Percentiles rank a stretch among this genome's conserved stretches.
Conservation (phyloP, 2,329 filamentous ascomycete species). For the Endocalyx cinctus region DNA sequence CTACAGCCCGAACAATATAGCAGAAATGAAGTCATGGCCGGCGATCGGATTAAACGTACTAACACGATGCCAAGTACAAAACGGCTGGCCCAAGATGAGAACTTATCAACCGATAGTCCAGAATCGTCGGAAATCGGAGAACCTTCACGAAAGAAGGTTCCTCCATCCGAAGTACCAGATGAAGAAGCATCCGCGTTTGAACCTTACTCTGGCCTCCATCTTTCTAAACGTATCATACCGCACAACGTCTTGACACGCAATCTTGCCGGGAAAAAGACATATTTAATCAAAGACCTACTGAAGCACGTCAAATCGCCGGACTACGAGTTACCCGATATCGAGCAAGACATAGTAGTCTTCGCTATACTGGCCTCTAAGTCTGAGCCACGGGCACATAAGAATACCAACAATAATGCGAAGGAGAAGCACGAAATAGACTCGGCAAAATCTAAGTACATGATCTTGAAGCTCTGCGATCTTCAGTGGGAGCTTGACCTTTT, state of each 20-base stretch:
- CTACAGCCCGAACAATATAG: constrained; percentile 50
- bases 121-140: constrained; percentile 14
- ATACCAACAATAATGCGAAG: constrained; percentile 36
- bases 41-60: constrained; percentile 35
- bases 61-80: constrained; percentile 35
- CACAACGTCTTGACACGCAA: constrained; percentile 76
- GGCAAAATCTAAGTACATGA: constrained; percentile 81
- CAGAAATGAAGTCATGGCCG: constrained; percentile 57
- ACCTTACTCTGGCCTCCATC: constrained; percentile 77
- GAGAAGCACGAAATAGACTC: constrained; percentile 50
- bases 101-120: constrained; percentile 10
- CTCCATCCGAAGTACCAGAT: constrained; percentile 32
- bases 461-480: constrained; percentile 79
- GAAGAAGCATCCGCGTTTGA: constrained; percentile 67
- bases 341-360: constrained; percentile 86
- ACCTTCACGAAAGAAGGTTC: constrained; percentile 19
- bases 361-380: constrained; percentile 88
- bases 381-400: constrained; percentile 61
- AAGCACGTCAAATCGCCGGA: constrained; percentile 76
- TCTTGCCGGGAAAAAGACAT: constrained; percentile 70
- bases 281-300: constrained; percentile 75
- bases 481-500: constrained; percentile 90
- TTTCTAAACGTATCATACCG: constrained; percentile 77
- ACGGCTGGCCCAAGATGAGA: constrained; percentile 12
- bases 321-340: constrained; percentile 75